Evolutionary conservation across 202 grass and related monocot genomes (phyloP).

Genomic region (Cymbopogon flexuosus): DNA sequence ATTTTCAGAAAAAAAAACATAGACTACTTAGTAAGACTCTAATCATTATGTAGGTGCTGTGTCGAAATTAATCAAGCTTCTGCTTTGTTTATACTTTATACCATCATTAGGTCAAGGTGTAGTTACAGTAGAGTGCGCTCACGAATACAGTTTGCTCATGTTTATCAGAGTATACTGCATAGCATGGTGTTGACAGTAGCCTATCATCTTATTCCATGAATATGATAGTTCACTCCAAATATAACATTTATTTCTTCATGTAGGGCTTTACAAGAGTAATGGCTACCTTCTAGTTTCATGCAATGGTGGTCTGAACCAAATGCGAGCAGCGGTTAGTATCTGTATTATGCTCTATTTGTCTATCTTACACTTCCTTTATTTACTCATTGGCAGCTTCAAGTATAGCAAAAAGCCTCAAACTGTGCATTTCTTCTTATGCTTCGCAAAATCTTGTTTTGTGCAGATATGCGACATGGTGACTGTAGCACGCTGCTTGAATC

Average conservation of each 20-base stretch:
- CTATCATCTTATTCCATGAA: background rate
- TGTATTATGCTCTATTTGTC: background rate
- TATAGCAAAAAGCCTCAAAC: slow-evolving; percentile 13
- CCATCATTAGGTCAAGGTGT: background rate
- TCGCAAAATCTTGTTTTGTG: slow-evolving; percentile 31
- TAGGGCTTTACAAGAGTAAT: slow-evolving; percentile 69
- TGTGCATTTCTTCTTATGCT: slow-evolving; percentile 18
- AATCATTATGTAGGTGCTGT: slow-evolving; percentile 6
- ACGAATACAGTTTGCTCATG: slow-evolving; percentile 18
- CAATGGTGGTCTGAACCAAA: slow-evolving; percentile 80
- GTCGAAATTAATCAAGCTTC: background rate
- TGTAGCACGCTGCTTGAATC: slow-evolving; percentile 81
- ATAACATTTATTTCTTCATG: slow-evolving; percentile 16
- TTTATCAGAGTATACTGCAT: background rate
- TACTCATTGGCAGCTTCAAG: background rate
- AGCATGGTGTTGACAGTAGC: slow-evolving; percentile 12
- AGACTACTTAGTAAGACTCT: background rate
- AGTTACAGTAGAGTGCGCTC: slow-evolving; percentile 5
- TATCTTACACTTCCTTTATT: slow-evolving; percentile 15
- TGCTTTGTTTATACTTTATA: background rate
- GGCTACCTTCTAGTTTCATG: slow-evolving; percentile 73
- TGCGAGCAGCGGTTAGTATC: slow-evolving; percentile 63
- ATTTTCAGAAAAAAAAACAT: background rate
- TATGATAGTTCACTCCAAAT: slow-evolving; percentile 28
- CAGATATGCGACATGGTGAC: slow-evolving; percentile 98